Evolutionary conservation across 2,329 filamentous ascomycete species (phyloP).

Genomic region (Fusarium marasasianum): DNA sequence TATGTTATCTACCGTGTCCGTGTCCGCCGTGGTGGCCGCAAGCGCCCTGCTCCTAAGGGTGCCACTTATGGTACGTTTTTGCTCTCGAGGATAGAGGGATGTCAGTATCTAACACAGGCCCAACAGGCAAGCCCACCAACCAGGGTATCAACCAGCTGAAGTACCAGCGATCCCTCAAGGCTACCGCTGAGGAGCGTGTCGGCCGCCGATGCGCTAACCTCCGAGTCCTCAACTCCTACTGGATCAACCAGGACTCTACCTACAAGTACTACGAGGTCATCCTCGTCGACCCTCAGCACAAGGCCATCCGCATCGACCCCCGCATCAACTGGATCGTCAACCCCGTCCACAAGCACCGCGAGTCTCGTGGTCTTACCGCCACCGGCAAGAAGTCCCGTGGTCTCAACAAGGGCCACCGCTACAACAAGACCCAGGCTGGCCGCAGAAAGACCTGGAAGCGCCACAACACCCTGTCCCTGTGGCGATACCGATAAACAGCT

Average conservation of each 20-base stretch:
- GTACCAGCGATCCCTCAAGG: constrained; percentile 98
- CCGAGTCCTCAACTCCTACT: constrained; percentile 99
- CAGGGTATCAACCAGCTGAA: constrained; percentile 99
- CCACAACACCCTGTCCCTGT: constrained; percentile 99
- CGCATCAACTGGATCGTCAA: constrained; percentile 99
- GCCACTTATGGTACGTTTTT: constrained; percentile 89
- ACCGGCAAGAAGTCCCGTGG: constrained; percentile 99
- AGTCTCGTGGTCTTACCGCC: constrained; percentile 94
- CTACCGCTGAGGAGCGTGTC: constrained; percentile 99
- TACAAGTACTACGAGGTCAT: constrained; percentile 99
- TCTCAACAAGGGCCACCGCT: constrained; percentile 98
- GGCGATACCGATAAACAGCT: constrained; percentile 86
- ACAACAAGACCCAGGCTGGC: constrained; percentile 97
- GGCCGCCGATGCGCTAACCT: constrained; percentile 98
- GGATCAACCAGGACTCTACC: constrained; percentile 99
- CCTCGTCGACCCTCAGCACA: constrained; percentile 99
- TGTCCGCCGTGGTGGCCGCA: constrained; percentile 98
- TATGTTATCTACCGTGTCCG: constrained; percentile 99
- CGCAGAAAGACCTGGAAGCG: constrained; percentile 99
- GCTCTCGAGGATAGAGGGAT: background rate
- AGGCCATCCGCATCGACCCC: constrained; percentile 98
- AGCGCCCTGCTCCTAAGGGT: constrained; percentile 96
- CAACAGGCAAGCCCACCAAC: constrained; percentile 98
- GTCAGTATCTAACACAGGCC: constrained; percentile 34
- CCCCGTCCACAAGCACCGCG: constrained; percentile 99